Conservation (phyloP, 768 basidiomycete genomes). For the Daedalea quercina region DNA sequence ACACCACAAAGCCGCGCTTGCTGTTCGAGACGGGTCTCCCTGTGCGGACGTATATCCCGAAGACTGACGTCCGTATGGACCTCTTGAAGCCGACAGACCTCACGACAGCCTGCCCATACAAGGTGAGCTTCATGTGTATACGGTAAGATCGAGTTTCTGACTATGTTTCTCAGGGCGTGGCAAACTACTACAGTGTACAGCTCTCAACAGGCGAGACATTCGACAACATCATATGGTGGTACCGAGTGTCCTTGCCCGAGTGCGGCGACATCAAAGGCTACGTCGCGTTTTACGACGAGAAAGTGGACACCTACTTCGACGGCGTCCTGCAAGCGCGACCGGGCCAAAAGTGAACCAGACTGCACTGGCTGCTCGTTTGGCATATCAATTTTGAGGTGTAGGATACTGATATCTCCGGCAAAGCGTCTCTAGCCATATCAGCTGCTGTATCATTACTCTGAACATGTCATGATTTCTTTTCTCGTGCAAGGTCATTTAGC, state of each 20-base stretch:
- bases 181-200: constrained; percentile 49
- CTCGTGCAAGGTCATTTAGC: too few species aligned
- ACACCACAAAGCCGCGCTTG: constrained; percentile 46
- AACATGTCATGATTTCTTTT: too few species aligned
- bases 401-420: too few species aligned
- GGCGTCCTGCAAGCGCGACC: constrained; percentile 40
- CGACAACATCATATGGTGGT: constrained; percentile 59
- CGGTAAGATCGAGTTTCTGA: background rate
- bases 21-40: constrained; percentile 54
- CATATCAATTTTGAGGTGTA: too few species aligned
- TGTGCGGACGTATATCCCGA: constrained; percentile 55
- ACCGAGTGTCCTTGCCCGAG: constrained; percentile 46
- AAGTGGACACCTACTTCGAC: constrained; percentile 60
- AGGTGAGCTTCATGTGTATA: constrained; percentile 31
- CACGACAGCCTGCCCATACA: constrained; percentile 54
- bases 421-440: too few species aligned
- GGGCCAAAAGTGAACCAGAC: too few species aligned
- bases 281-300: constrained; percentile 60
- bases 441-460: too few species aligned
- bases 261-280: constrained; percentile 43
- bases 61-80: constrained; percentile 46
- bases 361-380: too few species aligned
- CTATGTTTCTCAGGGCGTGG: constrained; percentile 39
- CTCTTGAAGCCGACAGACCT: constrained; percentile 41
- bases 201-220: constrained; percentile 36